Percentiles rank a stretch among this genome's conserved stretches.
These are phyloP conservation scores for Maudiozyma barnettii DNA, from an alignment of 805 yeast species.

Conservation along the genomic window DNA sequence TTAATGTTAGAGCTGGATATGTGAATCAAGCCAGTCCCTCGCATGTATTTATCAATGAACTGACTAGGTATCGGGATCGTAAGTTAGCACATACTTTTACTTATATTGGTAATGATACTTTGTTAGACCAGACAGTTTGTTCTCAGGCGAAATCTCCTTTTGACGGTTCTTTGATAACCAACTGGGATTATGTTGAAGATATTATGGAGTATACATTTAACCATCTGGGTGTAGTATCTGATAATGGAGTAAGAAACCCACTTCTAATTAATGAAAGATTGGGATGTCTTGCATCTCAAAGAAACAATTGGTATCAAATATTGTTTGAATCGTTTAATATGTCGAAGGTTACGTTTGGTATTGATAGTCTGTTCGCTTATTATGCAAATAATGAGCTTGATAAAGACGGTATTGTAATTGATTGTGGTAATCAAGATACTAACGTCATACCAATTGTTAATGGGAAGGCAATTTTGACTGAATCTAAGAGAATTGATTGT, in stretches of 20 bases:
- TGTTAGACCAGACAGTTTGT: conserved; percentile 57
- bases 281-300: conserved; percentile 60
- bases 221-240: conserved; percentile 57
- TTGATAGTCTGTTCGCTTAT: conserved; percentile 74
- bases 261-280: conserved; percentile 70
- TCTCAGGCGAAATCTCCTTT: conserved; percentile 68
- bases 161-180: conserved; percentile 79
- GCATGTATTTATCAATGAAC: conserved; percentile 56
- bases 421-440: conserved; percentile 75
- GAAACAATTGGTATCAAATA: conserved; percentile 68
- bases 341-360: conserved; percentile 69
- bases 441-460: conserved; percentile 70
- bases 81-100: conserved; percentile 52
- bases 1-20: conserved; percentile 50
- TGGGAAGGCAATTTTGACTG: conserved; percentile 56
- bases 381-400: conserved; percentile 45
- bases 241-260: conserved; percentile 61
- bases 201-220: conserved; percentile 76
- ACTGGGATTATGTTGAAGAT: conserved; percentile 85
- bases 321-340: conserved; percentile 75
- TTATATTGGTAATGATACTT: conserved; percentile 74
- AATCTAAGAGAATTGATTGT: conserved; percentile 78
- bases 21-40: conserved; percentile 40
- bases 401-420: conserved; percentile 62
- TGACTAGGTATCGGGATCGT: conserved; percentile 73